phyloP scores from a whole-genome alignment of 2,329 filamentous ascomycete genomes.

The Colletotrichum truncatum region DNA sequence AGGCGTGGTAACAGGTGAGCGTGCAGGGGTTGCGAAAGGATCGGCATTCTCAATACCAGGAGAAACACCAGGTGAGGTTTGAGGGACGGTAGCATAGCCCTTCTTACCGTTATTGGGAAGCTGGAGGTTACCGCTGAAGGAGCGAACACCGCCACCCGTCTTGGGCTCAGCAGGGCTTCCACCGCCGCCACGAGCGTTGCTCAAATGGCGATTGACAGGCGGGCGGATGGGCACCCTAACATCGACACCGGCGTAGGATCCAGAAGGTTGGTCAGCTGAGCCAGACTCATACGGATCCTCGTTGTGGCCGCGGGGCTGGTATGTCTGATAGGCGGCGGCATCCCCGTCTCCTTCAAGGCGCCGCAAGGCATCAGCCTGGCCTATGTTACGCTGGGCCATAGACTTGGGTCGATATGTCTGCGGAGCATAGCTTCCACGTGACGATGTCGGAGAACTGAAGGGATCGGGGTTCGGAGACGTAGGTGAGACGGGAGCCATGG shows the following conservation, averaged over 20 bases:
- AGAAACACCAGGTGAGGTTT: slow-evolving; percentile 7
- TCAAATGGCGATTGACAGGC: slow-evolving; percentile 21
- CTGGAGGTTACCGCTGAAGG: neutral
- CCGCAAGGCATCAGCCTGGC: slow-evolving; percentile 22
- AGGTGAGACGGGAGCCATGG: slow-evolving; percentile 16
- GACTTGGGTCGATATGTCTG: slow-evolving; percentile 29
- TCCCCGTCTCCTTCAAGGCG: slow-evolving; percentile 20
- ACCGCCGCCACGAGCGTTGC: slow-evolving; percentile 10
- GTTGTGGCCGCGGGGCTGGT: slow-evolving; percentile 13
- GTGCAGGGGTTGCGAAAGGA: slow-evolving; percentile 18
- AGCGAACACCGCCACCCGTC: slow-evolving; percentile 7
- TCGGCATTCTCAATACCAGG: neutral
- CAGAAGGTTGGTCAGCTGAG: neutral
- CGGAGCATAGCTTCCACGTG: slow-evolving; percentile 3
- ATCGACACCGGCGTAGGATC: slow-evolving; percentile 9
- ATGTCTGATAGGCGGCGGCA: neutral
- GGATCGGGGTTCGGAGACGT: slow-evolving; percentile 16
- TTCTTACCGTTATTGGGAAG: neutral
- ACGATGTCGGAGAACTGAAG: slow-evolving; percentile 18
- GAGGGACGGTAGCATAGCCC: slow-evolving; percentile 6
- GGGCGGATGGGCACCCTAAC: slow-evolving; percentile 11
- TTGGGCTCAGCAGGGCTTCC: neutral
- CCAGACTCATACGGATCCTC: neutral
- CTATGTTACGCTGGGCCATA: neutral
- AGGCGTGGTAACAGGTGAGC: neutral